Evolutionary conservation across 768 basidiomycete genomes (phyloP), one percentile per base, ranked within the genome.

Genomic region (Amanita subjunquillea): DNA sequence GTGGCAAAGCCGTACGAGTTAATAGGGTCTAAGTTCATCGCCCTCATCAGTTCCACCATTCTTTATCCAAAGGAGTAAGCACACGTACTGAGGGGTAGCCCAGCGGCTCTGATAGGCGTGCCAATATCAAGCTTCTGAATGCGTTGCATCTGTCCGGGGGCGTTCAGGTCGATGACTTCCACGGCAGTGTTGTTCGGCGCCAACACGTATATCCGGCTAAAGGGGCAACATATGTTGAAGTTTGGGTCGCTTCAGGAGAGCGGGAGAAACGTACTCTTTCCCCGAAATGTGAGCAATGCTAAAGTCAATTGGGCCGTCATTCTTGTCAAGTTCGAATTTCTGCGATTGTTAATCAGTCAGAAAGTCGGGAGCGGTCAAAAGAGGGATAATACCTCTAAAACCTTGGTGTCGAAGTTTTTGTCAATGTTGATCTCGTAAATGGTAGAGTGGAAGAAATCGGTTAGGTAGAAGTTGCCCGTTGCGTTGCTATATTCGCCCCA

Each of bases 341-440:
- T 40, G 39, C 12, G 9, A 39, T 23, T 13, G 13, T 29, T 6
- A 4, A 10, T 50, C n/a, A 30, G 49, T 2, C 17, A 39, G 15
- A 20, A 13, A 12, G 23, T 10, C 38, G 2, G 3, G 25, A 10
- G 2, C 3, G 17, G 2, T 30, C 30, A n/a, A 13, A 38, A 29
- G n/a, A 17, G 17, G 15, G 2, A 4, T 8, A 38, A 15, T 50
- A 50, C 49, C n/a, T 29, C 15, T 20, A 50, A 73, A 40, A 79
- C 69, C 12, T 67, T 65, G 3, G 65, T 70, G 51, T 69, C 67
- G 22, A 78, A 66, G 55, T 75, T 72, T 55, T 64, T 59, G 59
- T 75, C 69, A 44, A 79, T 67, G 40, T 69, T 66, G 36, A 77
- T 69, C 63, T 78, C 77, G 0, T 74, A 76, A 38, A 72, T 63